Base-by-base conservation (phyloP, 1,139 yeast species). In the Hansenula lynferdii region DNA sequence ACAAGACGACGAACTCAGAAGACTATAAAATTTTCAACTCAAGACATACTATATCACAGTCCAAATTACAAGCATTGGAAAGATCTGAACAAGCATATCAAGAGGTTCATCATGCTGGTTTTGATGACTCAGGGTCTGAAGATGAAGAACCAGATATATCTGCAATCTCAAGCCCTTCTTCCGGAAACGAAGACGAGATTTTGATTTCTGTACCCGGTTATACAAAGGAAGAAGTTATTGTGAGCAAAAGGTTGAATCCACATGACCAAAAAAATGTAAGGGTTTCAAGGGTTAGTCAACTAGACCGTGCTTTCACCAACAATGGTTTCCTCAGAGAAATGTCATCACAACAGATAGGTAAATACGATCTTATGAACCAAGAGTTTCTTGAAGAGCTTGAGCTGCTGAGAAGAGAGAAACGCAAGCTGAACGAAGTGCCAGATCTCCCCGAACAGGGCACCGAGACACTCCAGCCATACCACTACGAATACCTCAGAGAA, bases 1-100 rank as follows among this genome's bases (percentile, higher is more conserved):
- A 53, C 37, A 53, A 53, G 34, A 42, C 55, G 3, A 44, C 53
- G 2, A 43, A 47, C 9, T 50, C 56, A 3, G 54, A 49, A n/a
- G 68, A 65, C 34, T 65, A 62, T 40, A 51, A 54, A 39, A 54
- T 65, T 8, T 65, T 65, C 45, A 57, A 61, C 38, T 50, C 65
- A 0, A 43, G 39, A 1, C 65, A 62, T 37, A 67, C 67, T 8
- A 39, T 65, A 23, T 39, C 70, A 31, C 47, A 58, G 14, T 62
- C 69, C 11, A 62, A 62, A 38, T 49, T 66, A 1, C 55, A 57
- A 31, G 69, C 70, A 0, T 50, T 65, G 34, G 65, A 65, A 34
- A 65, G 61, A 37, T 57, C 65, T 0, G 71, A 66, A 41, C 51
- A 58, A 39, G 60, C 69, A 4, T 36, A 51, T 20, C 48, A 47